Evolutionary conservation across 768 basidiomycete genomes (phyloP).

Genomic region (Rhizopogon sp.): DNA sequence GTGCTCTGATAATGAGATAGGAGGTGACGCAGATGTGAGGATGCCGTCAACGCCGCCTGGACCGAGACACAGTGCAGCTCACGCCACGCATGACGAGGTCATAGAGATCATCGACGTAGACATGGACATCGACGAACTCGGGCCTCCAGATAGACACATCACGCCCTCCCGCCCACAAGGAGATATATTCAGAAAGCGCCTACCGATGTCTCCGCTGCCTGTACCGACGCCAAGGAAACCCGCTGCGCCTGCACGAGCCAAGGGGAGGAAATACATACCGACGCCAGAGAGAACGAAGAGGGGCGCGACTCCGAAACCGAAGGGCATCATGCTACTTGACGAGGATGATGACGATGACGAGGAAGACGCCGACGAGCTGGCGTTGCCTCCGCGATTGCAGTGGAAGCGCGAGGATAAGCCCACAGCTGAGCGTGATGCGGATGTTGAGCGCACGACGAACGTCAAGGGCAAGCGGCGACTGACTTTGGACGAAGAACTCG

Average conservation of each 20-base stretch:
- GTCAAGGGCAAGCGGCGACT: conserved; percentile 31
- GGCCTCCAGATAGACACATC: conserved; percentile 4
- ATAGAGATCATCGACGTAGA: conserved; percentile 34
- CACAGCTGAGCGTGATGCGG: background rate
- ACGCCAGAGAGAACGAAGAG: conserved; percentile 17
- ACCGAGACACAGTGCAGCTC: conserved; percentile 16
- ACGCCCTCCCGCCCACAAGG: conserved; percentile 11
- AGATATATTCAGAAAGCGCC: conserved; percentile 53
- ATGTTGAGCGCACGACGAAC: background rate
- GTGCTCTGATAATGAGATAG: conserved; percentile 65
- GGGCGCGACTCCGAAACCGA: conserved; percentile 26
- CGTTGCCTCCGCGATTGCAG: conserved; percentile 21
- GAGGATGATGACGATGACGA: conserved; percentile 25
- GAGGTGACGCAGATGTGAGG: conserved; percentile 41
- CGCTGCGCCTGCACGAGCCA: conserved; percentile 47
- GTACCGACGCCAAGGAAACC: conserved; percentile 46
- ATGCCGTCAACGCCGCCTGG: conserved; percentile 48
- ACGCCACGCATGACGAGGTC: background rate
- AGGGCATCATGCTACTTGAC: conserved; percentile 9
- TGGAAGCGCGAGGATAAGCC: background rate
- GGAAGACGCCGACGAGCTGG: conserved; percentile 34
- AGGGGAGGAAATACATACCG: background rate
- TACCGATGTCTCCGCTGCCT: conserved; percentile 63
- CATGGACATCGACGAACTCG: conserved; percentile 20
- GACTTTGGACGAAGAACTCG: conserved; percentile 69